Evolutionary conservation across 78 protist species (phyloP).

Genomic region (Dictyostelium intermedium): DNA sequence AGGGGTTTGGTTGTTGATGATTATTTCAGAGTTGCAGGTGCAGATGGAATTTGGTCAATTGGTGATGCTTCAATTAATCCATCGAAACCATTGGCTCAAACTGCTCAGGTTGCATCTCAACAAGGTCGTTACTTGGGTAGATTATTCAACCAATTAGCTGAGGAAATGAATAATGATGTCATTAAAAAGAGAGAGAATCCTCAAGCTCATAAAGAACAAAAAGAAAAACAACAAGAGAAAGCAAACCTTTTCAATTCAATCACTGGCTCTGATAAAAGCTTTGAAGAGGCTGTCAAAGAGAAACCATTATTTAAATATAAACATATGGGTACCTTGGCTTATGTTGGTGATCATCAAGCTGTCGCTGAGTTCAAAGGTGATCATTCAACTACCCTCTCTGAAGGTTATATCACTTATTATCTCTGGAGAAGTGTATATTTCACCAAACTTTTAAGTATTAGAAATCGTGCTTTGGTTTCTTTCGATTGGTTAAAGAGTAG

Average conservation of each 20-base stretch:
- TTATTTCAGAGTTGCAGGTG: conserved; percentile 63
- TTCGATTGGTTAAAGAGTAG: conserved; percentile 56
- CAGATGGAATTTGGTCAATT: conserved; percentile 73
- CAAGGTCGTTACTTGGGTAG: conserved; percentile 65
- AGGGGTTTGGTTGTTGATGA: conserved; percentile 68
- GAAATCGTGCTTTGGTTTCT: conserved; percentile 54
- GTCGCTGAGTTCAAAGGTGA: conserved; percentile 23
- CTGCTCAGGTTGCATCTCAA: conserved; percentile 69
- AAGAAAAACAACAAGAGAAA: not conserved
- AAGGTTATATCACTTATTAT: conserved; percentile 46
- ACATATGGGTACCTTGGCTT: conserved; percentile 70
- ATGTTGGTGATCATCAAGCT: conserved; percentile 43
- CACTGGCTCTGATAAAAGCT: not conserved
- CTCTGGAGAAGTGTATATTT: conserved; percentile 61
- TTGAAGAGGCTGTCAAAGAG: not conserved
- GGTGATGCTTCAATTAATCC: conserved; percentile 55
- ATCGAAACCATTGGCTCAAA: conserved; percentile 46
- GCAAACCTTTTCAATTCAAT: not conserved
- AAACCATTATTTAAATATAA: conserved; percentile 48
- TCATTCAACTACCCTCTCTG: conserved; percentile 1
- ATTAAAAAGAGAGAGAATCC: not conserved
- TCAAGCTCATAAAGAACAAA: not conserved
- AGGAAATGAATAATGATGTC: conserved; percentile 10
- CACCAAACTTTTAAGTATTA: conserved; percentile 12
- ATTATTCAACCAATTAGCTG: conserved; percentile 43